Evolutionary conservation across 2,329 filamentous ascomycete species (phyloP).

Genomic region (Epichloe elymi): DNA sequence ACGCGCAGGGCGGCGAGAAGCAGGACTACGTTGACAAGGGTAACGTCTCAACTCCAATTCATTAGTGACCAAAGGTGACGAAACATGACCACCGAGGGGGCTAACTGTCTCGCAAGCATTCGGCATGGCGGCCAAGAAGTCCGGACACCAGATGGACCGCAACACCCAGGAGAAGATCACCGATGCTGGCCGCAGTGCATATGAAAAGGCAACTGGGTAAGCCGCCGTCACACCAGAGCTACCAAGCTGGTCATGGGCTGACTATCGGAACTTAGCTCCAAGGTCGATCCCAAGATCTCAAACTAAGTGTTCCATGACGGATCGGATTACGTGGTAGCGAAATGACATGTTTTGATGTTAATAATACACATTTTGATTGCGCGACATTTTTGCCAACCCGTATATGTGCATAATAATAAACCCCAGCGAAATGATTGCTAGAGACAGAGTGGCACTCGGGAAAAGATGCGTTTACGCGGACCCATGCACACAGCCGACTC

Average conservation of each 20-base stretch:
- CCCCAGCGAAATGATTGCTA: too few relatives aligned
- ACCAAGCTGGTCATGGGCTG: not conserved
- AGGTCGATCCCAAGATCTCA: slow-evolving; percentile 21
- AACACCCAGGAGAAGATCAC: slow-evolving; percentile 26
- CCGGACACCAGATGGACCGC: slow-evolving; percentile 20
- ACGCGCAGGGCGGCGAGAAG: slow-evolving; percentile 9
- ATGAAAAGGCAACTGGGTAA: slow-evolving; percentile 26
- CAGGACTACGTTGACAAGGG: slow-evolving; percentile 27
- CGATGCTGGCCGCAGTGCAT: slow-evolving; percentile 20
- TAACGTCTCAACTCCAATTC: slow-evolving; percentile 6
- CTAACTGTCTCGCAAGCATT: slow-evolving; percentile 17
- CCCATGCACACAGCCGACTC: too few relatives aligned
- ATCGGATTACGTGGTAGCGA: not conserved
- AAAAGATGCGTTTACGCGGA: too few relatives aligned
- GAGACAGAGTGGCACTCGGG: too few relatives aligned
- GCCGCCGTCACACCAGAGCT: slow-evolving; percentile 1
- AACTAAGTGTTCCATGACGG: slow-evolving; percentile 14
- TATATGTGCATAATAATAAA: too few relatives aligned
- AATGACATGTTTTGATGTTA: too few relatives aligned
- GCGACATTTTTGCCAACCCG: too few relatives aligned
- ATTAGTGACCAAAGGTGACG: too few relatives aligned
- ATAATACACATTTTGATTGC: too few relatives aligned
- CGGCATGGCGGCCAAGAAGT: slow-evolving; percentile 18
- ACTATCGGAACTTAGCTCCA: slow-evolving; percentile 8
- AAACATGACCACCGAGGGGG: not conserved